Conservation (phyloP, 495 filamentous ascomycete species). For the Podospora australis region DNA sequence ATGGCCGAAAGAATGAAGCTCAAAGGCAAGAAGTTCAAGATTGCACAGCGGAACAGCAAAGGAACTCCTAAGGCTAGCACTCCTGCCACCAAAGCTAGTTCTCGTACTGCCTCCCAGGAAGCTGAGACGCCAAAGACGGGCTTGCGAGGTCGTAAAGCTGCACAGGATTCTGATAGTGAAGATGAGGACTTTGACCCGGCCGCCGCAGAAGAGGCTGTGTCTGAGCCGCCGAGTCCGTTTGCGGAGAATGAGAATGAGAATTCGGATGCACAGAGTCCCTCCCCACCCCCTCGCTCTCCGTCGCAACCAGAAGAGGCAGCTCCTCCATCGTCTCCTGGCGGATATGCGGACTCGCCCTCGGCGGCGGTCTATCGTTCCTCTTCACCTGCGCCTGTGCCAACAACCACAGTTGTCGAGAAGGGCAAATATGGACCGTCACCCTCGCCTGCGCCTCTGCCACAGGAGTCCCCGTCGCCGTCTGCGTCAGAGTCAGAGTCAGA, state of each 20-base stretch:
- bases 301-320: neutral
- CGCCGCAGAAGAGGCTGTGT: conserved; percentile 17
- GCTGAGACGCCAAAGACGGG: conserved; percentile 1
- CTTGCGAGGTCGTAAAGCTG: conserved; percentile 4
- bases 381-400: neutral
- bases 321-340: neutral
- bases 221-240: neutral
- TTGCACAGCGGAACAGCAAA: conserved; percentile 22
- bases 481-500: too few species aligned
- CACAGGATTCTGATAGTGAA: conserved; percentile 10
- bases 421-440: too few species aligned
- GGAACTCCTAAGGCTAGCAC: conserved; percentile 4
- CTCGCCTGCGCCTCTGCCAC: neutral
- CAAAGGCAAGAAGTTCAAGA: conserved; percentile 40
- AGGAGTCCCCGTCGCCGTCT: neutral
- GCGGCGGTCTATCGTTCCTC: too few species aligned
- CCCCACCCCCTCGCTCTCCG: neutral
- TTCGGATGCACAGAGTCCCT: neutral
- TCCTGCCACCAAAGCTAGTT: conserved; percentile 11
- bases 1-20: conserved; percentile 41
- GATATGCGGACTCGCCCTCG: too few species aligned
- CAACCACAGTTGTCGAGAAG: neutral
- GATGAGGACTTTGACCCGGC: conserved; percentile 32
- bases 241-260: neutral
- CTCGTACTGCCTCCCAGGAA: conserved; percentile 3